Evolutionary conservation across 1,139 yeast genomes (phyloP).

Genomic region (Meyerozyma carpophila): DNA sequence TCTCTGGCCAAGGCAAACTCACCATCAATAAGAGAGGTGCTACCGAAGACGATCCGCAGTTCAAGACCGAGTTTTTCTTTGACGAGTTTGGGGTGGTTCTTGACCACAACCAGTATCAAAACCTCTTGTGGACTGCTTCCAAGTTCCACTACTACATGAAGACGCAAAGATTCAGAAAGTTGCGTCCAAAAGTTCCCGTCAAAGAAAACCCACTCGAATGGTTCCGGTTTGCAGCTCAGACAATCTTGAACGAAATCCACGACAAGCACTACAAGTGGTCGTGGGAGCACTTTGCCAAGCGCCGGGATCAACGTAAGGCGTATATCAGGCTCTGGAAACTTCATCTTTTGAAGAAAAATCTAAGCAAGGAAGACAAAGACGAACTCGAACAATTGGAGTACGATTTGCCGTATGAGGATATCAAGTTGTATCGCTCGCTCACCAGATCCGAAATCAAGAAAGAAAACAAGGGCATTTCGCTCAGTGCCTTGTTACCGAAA

Average conservation of each 20-base stretch:
- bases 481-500: conserved; percentile 2
- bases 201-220: conserved; percentile 71
- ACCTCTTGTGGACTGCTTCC: conserved; percentile 76
- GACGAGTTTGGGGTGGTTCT: conserved; percentile 83
- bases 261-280: conserved; percentile 79
- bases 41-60: conserved; percentile 64
- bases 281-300: conserved; percentile 72
- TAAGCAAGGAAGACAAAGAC: conserved; percentile 29
- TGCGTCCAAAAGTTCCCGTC: conserved; percentile 59
- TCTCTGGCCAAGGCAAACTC: conserved; percentile 80
- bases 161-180: conserved; percentile 68
- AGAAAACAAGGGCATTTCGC: conserved; percentile 30
- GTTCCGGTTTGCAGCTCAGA: conserved; percentile 74
- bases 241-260: conserved; percentile 74
- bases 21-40: conserved; percentile 77
- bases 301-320: conserved; percentile 65
- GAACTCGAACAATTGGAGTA: conserved; percentile 52
- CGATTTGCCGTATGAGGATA: conserved; percentile 66
- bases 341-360: conserved; percentile 32
- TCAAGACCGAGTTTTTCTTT: conserved; percentile 70
- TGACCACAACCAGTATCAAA: conserved; percentile 81
- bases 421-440: conserved; percentile 77
- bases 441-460: conserved; percentile 64
- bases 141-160: conserved; percentile 73
- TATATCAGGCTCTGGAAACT: conserved; percentile 68